These are phyloP conservation scores for Erodium trifolium DNA, from an alignment of 441 rosid species.

Conservation along the genomic window DNA sequence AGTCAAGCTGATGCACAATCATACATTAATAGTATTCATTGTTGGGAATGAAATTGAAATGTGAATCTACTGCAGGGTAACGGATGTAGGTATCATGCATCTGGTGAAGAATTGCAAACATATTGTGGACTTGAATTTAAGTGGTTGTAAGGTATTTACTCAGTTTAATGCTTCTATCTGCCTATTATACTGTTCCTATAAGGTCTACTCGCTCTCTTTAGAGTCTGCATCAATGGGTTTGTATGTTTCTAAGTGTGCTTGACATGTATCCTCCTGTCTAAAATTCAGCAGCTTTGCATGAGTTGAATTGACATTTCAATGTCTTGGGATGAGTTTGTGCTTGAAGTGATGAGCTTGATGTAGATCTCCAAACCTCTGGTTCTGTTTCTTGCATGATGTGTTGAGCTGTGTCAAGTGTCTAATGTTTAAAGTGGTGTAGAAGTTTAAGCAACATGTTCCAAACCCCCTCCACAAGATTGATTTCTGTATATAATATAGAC, in stretches of 20 bases:
- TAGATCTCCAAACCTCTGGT: neutral
- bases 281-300: too few species aligned
- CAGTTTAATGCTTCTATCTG: neutral
- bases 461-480: conserved; percentile 1
- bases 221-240: neutral
- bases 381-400: conserved; percentile 1
- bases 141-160: conserved; percentile 76
- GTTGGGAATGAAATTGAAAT: conserved; percentile 12
- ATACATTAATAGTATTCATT: neutral
- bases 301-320: too few species aligned
- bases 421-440: neutral
- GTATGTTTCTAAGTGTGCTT: neutral
- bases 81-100: conserved; percentile 51
- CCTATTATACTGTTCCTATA: neutral
- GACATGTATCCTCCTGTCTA: too few species aligned
- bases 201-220: neutral
- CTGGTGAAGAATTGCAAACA: conserved; percentile 57
- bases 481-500: neutral
- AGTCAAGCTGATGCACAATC: conserved; percentile 8
- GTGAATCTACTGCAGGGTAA: conserved; percentile 41
- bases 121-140: conserved; percentile 64
- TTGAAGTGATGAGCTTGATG: neutral
- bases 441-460: neutral
- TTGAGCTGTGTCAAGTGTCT: neutral
- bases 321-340: neutral